Conservation (phyloP, 1,284 basidiomycete genomes). For the Ustilago lituana region DNA sequence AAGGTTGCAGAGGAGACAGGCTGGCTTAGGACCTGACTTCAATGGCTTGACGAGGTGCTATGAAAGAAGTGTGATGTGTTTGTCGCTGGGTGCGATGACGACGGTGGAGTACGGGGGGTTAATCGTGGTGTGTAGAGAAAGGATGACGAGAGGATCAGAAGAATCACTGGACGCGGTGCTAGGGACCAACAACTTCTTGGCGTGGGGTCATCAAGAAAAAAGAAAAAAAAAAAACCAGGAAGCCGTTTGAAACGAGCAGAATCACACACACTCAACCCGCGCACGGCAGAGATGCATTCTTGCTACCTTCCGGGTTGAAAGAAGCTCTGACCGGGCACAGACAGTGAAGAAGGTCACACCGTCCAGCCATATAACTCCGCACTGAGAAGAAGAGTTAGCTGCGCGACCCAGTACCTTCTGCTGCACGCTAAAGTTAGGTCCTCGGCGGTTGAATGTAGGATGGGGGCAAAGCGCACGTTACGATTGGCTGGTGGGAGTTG, state of each 20-base stretch:
- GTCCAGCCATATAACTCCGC: no score
- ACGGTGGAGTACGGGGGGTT: conserved; percentile 10
- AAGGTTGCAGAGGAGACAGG: conserved; percentile 29
- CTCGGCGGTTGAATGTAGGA: neutral
- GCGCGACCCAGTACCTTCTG: no score
- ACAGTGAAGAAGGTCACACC: no score
- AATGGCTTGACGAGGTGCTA: conserved; percentile 9
- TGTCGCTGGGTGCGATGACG: conserved; percentile 10
- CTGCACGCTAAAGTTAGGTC: no score
- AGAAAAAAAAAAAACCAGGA: neutral
- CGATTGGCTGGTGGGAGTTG: conserved; percentile 18
- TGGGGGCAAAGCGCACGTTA: conserved; percentile 1
- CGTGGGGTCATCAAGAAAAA: conserved; percentile 9
- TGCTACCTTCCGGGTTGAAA: no score
- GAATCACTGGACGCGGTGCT: neutral
- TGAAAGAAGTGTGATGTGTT: conserved; percentile 2
- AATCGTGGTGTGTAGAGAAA: conserved; percentile 14
- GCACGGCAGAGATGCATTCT: no score
- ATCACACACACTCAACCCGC: no score
- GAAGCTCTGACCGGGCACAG: no score
- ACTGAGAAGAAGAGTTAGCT: no score
- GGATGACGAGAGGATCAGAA: neutral
- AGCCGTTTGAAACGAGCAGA: no score
- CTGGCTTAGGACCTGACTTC: conserved; percentile 43
- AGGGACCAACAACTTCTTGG: conserved; percentile 29